Conservation (phyloP, 2,329 filamentous ascomycete species). For the Microdochium trichocladiopsis region DNA sequence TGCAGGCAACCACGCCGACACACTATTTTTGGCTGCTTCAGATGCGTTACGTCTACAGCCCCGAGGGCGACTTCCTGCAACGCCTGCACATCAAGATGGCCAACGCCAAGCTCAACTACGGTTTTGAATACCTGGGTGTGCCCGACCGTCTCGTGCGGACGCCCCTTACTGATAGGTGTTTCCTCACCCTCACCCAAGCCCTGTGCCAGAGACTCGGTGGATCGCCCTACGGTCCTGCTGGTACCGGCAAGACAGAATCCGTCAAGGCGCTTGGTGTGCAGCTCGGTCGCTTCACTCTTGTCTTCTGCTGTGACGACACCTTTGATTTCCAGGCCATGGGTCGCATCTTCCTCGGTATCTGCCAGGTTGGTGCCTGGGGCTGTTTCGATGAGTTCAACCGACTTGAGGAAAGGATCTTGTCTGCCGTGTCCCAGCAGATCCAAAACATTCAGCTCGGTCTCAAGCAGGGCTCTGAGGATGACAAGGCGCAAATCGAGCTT, state of each 20-base stretch:
- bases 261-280: slow-evolving; percentile 97
- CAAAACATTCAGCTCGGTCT: slow-evolving; percentile 98
- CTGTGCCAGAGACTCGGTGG: slow-evolving; percentile 92
- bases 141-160: slow-evolving; percentile 94
- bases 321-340: slow-evolving; percentile 99
- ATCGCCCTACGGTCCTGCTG: slow-evolving; percentile 93
- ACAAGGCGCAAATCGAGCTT: slow-evolving; percentile 85
- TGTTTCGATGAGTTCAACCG: slow-evolving; percentile 99
- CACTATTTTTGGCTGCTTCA: slow-evolving; percentile 92
- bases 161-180: slow-evolving; percentile 94
- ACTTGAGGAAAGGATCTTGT: slow-evolving; percentile 94
- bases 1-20: slow-evolving; percentile 65
- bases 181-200: slow-evolving; percentile 94
- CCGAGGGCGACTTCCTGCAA: slow-evolving; percentile 73
- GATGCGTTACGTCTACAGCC: slow-evolving; percentile 90
- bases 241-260: slow-evolving; percentile 98
- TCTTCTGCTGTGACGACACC: slow-evolving; percentile 99
- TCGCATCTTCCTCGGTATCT: slow-evolving; percentile 97
- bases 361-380: slow-evolving; percentile 97
- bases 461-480: slow-evolving; percentile 74
- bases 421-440: slow-evolving; percentile 96
- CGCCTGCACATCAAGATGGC: slow-evolving; percentile 93
- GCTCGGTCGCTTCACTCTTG: slow-evolving; percentile 92
- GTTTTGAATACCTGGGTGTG: slow-evolving; percentile 96
- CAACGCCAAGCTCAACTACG: slow-evolving; percentile 90